These are phyloP conservation scores for Mycena chlorophos DNA, from an alignment of 768 basidiomycete species.

Conservation along the genomic window DNA sequence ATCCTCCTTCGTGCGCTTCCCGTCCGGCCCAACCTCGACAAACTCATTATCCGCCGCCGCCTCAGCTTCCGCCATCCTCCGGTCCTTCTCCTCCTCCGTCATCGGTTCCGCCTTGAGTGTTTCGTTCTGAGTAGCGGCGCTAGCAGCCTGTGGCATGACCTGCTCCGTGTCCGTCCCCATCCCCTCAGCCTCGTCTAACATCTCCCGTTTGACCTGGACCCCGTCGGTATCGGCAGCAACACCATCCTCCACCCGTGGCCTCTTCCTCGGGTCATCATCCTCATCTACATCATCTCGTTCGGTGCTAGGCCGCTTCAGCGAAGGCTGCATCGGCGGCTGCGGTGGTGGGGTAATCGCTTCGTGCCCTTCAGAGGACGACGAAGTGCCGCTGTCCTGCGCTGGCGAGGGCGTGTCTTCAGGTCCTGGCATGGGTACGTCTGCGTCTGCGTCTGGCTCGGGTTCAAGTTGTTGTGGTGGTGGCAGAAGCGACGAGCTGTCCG, in stretches of 20 bases:
- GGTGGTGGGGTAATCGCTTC: conserved; percentile 16
- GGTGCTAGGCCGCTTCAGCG: conserved; percentile 12
- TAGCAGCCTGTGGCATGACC: too few relatives aligned
- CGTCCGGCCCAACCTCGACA: background rate
- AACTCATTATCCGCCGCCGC: background rate
- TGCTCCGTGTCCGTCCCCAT: background rate
- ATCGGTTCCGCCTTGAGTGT: background rate
- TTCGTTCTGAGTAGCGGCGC: too few relatives aligned
- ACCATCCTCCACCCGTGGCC: background rate
- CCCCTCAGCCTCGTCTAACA: background rate
- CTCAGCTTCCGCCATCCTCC: background rate
- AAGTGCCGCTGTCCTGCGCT: background rate
- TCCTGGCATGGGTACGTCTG: background rate
- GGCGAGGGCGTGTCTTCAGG: background rate
- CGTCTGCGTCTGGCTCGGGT: background rate
- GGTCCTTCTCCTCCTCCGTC: background rate
- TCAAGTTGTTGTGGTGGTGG: background rate
- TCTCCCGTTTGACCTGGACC: conserved; percentile 10
- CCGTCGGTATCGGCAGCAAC: background rate
- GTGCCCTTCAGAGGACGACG: conserved; percentile 10
- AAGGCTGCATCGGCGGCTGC: background rate
- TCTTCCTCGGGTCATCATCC: conserved; percentile 3
- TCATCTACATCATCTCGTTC: background rate
- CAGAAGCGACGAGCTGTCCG: too few relatives aligned
- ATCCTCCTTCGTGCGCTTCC: background rate